Percentiles rank a stretch among this genome's conserved stretches.
Evolutionary conservation across 2,329 filamentous ascomycete species (phyloP).

Genomic region (Monosporascus sp.): DNA sequence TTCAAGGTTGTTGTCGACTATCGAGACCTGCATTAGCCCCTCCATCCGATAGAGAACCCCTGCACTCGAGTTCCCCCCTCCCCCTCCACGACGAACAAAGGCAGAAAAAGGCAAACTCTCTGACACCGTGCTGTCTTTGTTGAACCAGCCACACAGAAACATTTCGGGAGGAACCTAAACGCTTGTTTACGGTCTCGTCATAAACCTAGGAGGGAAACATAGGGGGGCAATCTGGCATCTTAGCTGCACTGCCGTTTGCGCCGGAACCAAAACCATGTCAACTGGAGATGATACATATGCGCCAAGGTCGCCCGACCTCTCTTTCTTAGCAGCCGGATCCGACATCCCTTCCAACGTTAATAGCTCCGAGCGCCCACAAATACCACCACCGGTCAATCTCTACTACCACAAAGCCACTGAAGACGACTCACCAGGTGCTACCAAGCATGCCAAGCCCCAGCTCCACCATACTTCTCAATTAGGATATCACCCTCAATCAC

Average conservation of each 20-base stretch:
- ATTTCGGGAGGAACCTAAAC: not conserved
- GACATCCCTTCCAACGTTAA: constrained; percentile 19
- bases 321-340: constrained; percentile 44
- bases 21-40: constrained; percentile 5
- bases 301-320: constrained; percentile 55
- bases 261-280: constrained; percentile 37
- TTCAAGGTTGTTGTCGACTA: not conserved
- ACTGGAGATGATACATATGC: constrained; percentile 46
- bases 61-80: not conserved
- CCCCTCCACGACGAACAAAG: not conserved
- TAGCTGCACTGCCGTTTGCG: constrained; percentile 2
- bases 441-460: constrained; percentile 19
- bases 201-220: not conserved
- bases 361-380: constrained; percentile 17
- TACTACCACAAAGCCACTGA: constrained; percentile 19
- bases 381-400: constrained; percentile 18
- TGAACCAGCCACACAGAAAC: constrained; percentile 13
- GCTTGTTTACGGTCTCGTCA: constrained; percentile 8
- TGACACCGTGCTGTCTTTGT: not conserved
- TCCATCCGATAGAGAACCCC: constrained; percentile 2
- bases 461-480: constrained; percentile 17
- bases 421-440: constrained; percentile 1
- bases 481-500: constrained; percentile 13
- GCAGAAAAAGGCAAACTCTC: not conserved
- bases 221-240: constrained; percentile 1